A percentile compares a stretch with the other conserved stretches of the same genome.
Evolutionary conservation across 1,139 yeast genomes (phyloP).

Genomic region (Protomyces lactucae-debilis): DNA sequence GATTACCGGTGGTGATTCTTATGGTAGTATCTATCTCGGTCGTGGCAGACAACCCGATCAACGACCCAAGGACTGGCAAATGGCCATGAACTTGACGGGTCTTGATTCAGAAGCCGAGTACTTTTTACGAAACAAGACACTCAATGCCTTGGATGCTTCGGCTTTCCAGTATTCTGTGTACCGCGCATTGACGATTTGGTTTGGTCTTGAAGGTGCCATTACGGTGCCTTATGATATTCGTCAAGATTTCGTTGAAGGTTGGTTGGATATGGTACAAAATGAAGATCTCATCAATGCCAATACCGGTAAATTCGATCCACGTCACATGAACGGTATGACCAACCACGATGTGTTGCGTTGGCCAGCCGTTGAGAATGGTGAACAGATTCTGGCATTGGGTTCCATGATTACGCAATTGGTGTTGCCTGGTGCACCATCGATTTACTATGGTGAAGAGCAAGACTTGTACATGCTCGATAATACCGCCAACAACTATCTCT

Average conservation of each 20-base stretch:
- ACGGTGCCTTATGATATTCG: constrained; percentile 22
- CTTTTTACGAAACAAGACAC: constrained; percentile 11
- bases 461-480: constrained; percentile 28
- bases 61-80: constrained; percentile 4
- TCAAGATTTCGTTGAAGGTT: constrained; percentile 21
- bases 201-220: constrained; percentile 27
- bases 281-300: constrained; percentile 28
- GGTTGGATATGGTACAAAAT: constrained; percentile 25
- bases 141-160: constrained; percentile 25
- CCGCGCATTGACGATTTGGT: constrained; percentile 22
- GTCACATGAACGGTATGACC: constrained; percentile 28
- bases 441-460: constrained; percentile 31
- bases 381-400: constrained; percentile 18
- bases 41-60: constrained; percentile 30
- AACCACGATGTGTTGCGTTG: constrained; percentile 30
- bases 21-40: constrained; percentile 28
- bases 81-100: constrained; percentile 22
- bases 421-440: constrained; percentile 27
- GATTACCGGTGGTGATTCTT: constrained; percentile 28
- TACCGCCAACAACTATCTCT: constrained; percentile 28
- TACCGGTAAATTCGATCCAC: constrained; percentile 28
- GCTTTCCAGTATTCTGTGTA: constrained; percentile 29
- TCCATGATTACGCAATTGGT: constrained; percentile 25
- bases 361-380: constrained; percentile 27
- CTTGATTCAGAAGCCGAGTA: constrained; percentile 11